Percentiles rank a stretch among this genome's conserved stretches.
These are phyloP conservation scores for Leersia perrieri DNA, from an alignment of 176 grass and related monocot species.

Conservation along the genomic window DNA sequence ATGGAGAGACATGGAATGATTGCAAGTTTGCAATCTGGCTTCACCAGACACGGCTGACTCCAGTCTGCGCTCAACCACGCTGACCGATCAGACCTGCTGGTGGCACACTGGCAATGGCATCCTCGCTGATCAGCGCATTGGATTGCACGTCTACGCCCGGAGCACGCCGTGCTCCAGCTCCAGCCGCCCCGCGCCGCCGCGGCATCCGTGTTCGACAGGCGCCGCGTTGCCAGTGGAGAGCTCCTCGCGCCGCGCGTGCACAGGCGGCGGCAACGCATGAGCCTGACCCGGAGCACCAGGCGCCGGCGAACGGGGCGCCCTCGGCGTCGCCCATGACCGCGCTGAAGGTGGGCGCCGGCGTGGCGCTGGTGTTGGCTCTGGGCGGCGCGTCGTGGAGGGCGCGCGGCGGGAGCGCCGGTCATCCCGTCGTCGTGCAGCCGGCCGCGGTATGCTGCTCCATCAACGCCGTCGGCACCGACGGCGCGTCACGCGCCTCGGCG, in stretches of 20 bases:
- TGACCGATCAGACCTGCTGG: neutral
- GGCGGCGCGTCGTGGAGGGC: conserved; percentile 36
- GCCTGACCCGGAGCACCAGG: neutral
- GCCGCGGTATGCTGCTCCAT: conserved; percentile 20
- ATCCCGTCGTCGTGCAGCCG: neutral
- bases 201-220: neutral
- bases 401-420: conserved; percentile 18
- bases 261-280: neutral
- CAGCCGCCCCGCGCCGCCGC: neutral
- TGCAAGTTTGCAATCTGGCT: neutral
- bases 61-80: neutral
- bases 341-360: conserved; percentile 35
- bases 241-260: neutral
- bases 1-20: neutral
- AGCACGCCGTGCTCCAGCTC: neutral
- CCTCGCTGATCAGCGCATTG: conserved; percentile 13
- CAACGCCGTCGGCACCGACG: conserved; percentile 24
- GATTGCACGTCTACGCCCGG: neutral
- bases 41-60: neutral
- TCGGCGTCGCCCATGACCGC: neutral
- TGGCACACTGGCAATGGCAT: conserved; percentile 25
- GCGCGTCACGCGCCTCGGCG: neutral
- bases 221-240: neutral
- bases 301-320: neutral
- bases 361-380: conserved; percentile 34